Conservation (phyloP, 805 yeast species). For the Vanderwaltozyma tropicalis region DNA sequence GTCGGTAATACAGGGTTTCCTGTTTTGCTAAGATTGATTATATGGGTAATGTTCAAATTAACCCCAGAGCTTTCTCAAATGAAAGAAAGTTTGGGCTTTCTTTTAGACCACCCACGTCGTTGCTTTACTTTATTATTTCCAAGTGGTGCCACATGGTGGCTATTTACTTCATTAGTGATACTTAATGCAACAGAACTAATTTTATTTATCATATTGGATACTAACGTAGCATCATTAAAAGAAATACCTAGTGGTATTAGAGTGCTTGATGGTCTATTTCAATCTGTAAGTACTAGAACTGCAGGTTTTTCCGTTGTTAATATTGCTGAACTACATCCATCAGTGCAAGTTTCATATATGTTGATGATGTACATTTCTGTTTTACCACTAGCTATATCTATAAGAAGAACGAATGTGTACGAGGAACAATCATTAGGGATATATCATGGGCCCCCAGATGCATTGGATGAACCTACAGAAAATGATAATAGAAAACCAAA, state of each 20-base stretch:
- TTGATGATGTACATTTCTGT: slow-evolving; percentile 98
- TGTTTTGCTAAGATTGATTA: slow-evolving; percentile 59
- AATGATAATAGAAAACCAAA: not conserved
- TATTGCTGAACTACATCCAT: slow-evolving; percentile 65
- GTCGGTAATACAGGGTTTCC: slow-evolving; percentile 96
- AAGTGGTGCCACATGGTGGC: slow-evolving; percentile 90
- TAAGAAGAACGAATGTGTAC: slow-evolving; percentile 91
- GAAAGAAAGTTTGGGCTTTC: slow-evolving; percentile 69
- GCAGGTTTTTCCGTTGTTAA: slow-evolving; percentile 77
- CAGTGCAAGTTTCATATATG: slow-evolving; percentile 84
- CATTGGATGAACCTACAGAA: not conserved
- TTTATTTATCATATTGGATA: slow-evolving; percentile 67
- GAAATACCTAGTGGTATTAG: slow-evolving; percentile 53
- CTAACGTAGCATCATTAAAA: slow-evolving; percentile 39
- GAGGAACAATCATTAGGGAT: slow-evolving; percentile 92
- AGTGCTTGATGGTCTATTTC: slow-evolving; percentile 74
- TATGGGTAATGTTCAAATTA: slow-evolving; percentile 65
- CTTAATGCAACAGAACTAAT: slow-evolving; percentile 70
- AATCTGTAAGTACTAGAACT: slow-evolving; percentile 85
- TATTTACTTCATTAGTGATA: slow-evolving; percentile 57
- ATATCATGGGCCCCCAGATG: slow-evolving; percentile 27
- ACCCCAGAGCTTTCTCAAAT: slow-evolving; percentile 51
- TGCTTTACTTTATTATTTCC: slow-evolving; percentile 91
- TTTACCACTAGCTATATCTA: slow-evolving; percentile 88
- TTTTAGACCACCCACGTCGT: slow-evolving; percentile 90